Conservation (phyloP, 1,284 basidiomycete genomes). For the Cerrena zonata region DNA sequence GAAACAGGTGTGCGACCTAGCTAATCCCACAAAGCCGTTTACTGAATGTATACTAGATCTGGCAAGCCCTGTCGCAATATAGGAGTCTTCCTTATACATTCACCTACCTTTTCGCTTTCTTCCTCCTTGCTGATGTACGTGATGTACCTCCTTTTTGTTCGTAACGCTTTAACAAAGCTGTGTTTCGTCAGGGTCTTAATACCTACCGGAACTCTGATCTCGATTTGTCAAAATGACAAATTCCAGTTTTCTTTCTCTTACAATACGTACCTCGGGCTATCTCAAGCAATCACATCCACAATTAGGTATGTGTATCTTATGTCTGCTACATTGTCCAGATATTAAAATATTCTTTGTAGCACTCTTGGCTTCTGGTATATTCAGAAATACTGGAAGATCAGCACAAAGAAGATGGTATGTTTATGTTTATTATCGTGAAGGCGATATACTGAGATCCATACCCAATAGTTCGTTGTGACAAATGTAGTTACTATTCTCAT, state of each 20-base stretch:
- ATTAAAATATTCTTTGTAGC: constrained; percentile 32
- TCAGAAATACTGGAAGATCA: constrained; percentile 70
- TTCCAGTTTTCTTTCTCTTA: constrained; percentile 69
- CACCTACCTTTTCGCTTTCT: constrained; percentile 68
- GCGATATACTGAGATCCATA: not conserved
- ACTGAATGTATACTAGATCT: constrained; percentile 48
- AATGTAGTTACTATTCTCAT: constrained; percentile 74
- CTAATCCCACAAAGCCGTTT: not conserved
- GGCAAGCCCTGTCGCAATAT: constrained; percentile 63
- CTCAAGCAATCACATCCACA: constrained; percentile 68
- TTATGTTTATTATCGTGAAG: not conserved
- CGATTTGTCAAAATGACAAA: constrained; percentile 75
- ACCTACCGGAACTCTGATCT: constrained; percentile 72
- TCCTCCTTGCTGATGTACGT: constrained; percentile 70
- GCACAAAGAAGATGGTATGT: constrained; percentile 70
- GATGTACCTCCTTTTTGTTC: not conserved
- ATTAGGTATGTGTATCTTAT: constrained; percentile 32
- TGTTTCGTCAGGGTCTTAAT: constrained; percentile 56
- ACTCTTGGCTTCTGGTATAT: constrained; percentile 78
- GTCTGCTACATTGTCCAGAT: not conserved
- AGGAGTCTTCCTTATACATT: constrained; percentile 72
- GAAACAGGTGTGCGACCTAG: constrained; percentile 55
- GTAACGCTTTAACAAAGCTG: not conserved
- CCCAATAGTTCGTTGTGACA: constrained; percentile 61
- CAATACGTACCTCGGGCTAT: constrained; percentile 71